Percentiles rank a stretch among this genome's conserved stretches.
Conservation (phyloP, 78 protist genomes). For the Cavenderia fasciculata region DNA sequence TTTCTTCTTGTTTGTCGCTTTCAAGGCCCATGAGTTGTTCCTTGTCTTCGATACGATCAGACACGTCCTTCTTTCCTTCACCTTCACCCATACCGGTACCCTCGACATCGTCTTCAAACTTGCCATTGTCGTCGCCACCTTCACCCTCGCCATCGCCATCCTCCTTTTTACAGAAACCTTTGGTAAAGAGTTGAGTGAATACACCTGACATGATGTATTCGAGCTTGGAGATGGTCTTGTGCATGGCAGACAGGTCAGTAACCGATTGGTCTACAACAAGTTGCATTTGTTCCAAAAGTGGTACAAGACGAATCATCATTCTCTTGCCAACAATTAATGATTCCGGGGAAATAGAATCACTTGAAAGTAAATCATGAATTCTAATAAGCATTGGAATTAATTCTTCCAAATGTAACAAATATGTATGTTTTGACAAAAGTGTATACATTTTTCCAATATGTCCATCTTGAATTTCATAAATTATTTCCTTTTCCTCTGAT, state of each 20-base stretch:
- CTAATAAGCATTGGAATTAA: background rate
- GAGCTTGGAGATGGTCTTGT: constrained; percentile 59
- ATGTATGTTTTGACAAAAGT: constrained; percentile 1
- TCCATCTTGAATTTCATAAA: constrained; percentile 42
- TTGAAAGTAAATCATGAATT: constrained; percentile 9
- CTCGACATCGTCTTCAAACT: constrained; percentile 75
- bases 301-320: constrained; percentile 16
- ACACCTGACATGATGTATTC: constrained; percentile 53
- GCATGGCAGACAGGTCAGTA: constrained; percentile 4
- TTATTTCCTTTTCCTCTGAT: too few relatives aligned
- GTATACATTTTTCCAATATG: constrained; percentile 7
- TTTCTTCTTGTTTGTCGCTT: constrained; percentile 36
- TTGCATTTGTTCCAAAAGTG: constrained; percentile 56
- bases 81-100: constrained; percentile 94
- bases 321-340: background rate
- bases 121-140: constrained; percentile 6
- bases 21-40: constrained; percentile 61
- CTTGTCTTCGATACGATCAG: constrained; percentile 73
- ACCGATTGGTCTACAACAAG: constrained; percentile 23
- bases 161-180: constrained; percentile 85
- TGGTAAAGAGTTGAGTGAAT: constrained; percentile 50
- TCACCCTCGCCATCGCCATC: constrained; percentile 38
- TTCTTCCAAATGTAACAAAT: background rate
- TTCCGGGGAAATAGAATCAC: background rate
- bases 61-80: constrained; percentile 89